A percentile compares a stretch with the other conserved stretches of the same genome.
These are phyloP conservation scores for Mycena pura DNA, from an alignment of 768 basidiomycete genomes.

Conservation along the genomic window DNA sequence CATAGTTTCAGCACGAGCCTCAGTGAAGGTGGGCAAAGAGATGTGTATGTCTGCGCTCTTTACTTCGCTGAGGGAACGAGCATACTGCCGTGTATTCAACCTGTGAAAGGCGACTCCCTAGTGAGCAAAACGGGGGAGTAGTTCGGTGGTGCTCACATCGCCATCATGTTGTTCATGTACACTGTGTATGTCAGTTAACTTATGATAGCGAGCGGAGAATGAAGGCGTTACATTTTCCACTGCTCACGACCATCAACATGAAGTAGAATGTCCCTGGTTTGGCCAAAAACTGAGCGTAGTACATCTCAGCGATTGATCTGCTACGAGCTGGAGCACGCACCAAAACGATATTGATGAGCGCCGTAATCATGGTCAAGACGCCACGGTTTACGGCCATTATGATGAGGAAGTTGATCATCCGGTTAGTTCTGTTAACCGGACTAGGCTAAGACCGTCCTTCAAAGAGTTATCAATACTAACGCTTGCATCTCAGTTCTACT, in stretches of 20 bases:
- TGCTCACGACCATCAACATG: neutral
- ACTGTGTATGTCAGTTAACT: neutral
- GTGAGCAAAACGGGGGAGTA: too few relatives aligned
- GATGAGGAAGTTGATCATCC: constrained; percentile 10
- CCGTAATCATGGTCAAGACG: constrained; percentile 12
- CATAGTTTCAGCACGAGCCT: too few relatives aligned
- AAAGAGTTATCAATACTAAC: neutral
- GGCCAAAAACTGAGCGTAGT: constrained; percentile 15
- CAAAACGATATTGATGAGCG: constrained; percentile 10
- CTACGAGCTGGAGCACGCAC: neutral
- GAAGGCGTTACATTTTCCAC: constrained; percentile 9
- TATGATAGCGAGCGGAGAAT: too few relatives aligned
- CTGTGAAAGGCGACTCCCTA: neutral
- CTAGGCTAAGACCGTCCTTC: neutral
- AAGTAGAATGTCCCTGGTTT: constrained; percentile 19
- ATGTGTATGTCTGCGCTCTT: too few relatives aligned
- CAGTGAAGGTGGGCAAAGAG: too few relatives aligned
- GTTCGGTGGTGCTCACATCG: constrained; percentile 9
- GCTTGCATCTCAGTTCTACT: constrained; percentile 5
- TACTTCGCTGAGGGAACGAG: too few relatives aligned
- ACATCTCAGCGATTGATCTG: neutral
- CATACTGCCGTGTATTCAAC: constrained; percentile 1
- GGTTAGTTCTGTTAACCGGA: neutral
- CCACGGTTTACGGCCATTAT: too few relatives aligned
- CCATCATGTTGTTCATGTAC: constrained; percentile 20